Base-by-base conservation (phyloP, 768 basidiomycete species). In the Lepiota venenata region DNA sequence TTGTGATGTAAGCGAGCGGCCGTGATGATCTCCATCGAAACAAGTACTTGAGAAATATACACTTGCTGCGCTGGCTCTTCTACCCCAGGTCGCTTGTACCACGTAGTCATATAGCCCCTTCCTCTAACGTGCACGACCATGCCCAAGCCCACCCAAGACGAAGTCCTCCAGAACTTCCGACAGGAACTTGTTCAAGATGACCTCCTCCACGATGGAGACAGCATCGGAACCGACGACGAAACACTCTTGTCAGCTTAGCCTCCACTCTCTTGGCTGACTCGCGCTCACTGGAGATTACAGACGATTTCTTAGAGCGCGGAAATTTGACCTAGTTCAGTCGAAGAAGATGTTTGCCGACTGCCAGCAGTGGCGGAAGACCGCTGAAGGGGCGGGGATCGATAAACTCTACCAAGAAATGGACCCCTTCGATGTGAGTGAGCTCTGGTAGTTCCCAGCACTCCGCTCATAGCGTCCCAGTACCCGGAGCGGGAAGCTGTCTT, bases 261-360 rank as follows among this genome's bases (percentile, higher is more conserved):
- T 40, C 32, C 47, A 14, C 29, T 40, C 39, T 37, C 40, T 22
- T 38, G 35, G 36, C 39, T 21, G 16, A 14, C 3, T 41, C 39
- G 36, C n/a, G 38, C 42, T 56, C 37, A 50, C 35, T 20, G 27
- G 18, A 45, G 46, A 32, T 35, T 38, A 43, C 60, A 90, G 88
- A 52, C 82, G 88, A n/a, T 91, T 89, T 61, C 67, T 91, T n/a
- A 80, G 84, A 35, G 88, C 88, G 9, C 82, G 88, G 2, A 81
- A 81, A 57, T 88, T 81, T 60, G 76, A 83, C 61, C 55, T 86
- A 11, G 70, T 66, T 35, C 78, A 82, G 44, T 67, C 86, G 0
- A 86, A 83, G 66, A 75, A 69, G 56, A 89, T 88, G 88, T 69
- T 89, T 39, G 67, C 64, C 50, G 81, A 85, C 45, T 86, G 84